Evolutionary conservation across 2,329 filamentous ascomycete species (phyloP), one percentile per base, ranked within the genome.

Genomic region (Curvularia lunata): DNA sequence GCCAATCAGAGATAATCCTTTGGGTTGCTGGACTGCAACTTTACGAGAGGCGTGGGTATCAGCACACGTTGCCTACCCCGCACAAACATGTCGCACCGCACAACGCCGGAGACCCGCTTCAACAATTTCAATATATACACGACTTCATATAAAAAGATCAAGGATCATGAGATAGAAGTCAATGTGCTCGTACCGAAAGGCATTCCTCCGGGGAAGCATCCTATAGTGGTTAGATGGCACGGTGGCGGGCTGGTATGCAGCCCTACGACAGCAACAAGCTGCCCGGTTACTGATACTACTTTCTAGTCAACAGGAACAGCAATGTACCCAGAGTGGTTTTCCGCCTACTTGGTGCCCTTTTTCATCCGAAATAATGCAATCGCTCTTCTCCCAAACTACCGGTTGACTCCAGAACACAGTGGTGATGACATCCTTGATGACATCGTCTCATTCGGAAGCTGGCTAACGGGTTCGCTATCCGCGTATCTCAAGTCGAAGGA

Each of bases 401-500:
- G 82, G 8, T 78, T 85, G 3, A 59, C 82, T n/a, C 83, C 83
- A 21, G 82, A 84, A 56, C 73, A 79, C 52, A 80, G 54, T 19
- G 80, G 80, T 32, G 47, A 70, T 2, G 79, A 84, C 16, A 80
- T 84, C 55, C 72, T 83, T 23, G 65, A 77, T 5, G 83, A 85
- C 63, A 58, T 84, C 0, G 52, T 69, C 8, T 59, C 81, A 83
- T 65, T 85, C 80, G 80, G 43, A 19, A 13, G 10, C 27, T 46
- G 43, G 43, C 27, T 46, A 8, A 21, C n/a, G 2, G 13, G 27
- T 46, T 46, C 43, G 18, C 61, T 72, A 7, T 16, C 40, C 19
- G 23, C 40, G 1, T 49, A 52, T n/a, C 18, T 32, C 18, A 43
- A 9, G 61, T 63, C 23, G 52, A 55, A 18, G 47, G 66, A 46